Evolutionary conservation across 1,139 yeast genomes (phyloP), one percentile per base, ranked within the genome.

Genomic region (Debaryomyces subglobosus): DNA sequence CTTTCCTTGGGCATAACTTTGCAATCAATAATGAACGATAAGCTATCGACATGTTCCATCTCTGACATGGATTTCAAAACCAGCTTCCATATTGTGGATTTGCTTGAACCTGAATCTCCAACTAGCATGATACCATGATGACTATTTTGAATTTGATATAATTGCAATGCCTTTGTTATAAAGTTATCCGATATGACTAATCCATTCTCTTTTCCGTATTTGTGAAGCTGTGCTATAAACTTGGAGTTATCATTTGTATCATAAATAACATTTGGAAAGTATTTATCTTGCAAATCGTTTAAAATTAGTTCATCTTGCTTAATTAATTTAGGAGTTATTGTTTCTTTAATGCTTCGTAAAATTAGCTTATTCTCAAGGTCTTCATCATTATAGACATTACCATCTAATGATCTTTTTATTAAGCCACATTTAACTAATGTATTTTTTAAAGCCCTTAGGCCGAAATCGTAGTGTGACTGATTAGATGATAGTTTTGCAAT

Each of bases 391-490:
- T 30, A 48, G 12, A 35, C n/a, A 12, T 37, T 45, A 4, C 45
- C 44, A 9, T 44, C 34, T 7, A 18, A 25, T n/a, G 48, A 33
- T 43, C 82, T 62, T 51, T 72, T 76, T 3, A 82, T 61, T 13
- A 62, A 57, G 0, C 94, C 92, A 57, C 92, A 84, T 48, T 78
- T 76, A 4, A 73, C 65, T 38, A 92, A 65, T 0, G 86, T 82
- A 40, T 82, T 76, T 60, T 91, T 92, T 48, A 92, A 65, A 0
- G 96, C 85, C 50, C 97, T 75, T 38, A 92, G 71, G 0, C 98
- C 97, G 74, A 94, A 94, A 59, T 94, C 97, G 59, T 94, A 94
- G 62, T 92, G 98, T 2, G 68, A 60, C 60, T 90, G 97, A 0
- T 55, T 33, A 0, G 89, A 76, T 9, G 82, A 65, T 0, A 53